These are phyloP conservation scores for Vaccinium darrowii DNA, from an alignment of 148 eudicot genomes.

Conservation along the genomic window DNA sequence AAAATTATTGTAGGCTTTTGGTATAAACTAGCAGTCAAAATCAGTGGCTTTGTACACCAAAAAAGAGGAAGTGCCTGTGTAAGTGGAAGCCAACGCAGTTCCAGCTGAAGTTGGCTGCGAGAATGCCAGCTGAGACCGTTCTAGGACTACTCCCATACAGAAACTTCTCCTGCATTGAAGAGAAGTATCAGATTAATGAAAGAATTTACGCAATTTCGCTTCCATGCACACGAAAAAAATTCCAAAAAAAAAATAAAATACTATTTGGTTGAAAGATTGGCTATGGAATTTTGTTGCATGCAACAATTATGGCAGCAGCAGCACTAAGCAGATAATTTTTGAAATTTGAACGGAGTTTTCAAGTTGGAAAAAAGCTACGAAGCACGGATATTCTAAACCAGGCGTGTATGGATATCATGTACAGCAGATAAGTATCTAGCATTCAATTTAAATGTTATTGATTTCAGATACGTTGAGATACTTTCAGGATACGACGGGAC, in stretches of 20 bases:
- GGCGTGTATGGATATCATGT: neutral
- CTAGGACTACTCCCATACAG: constrained; percentile 24
- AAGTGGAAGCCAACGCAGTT: constrained; percentile 44
- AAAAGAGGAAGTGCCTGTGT: constrained; percentile 42
- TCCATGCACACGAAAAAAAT: neutral
- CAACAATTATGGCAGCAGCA: too few relatives aligned
- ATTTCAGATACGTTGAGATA: neutral
- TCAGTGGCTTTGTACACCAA: constrained; percentile 51
- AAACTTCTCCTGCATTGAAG: constrained; percentile 52
- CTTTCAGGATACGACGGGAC: neutral
- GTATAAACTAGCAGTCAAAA: neutral
- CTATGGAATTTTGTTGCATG: neutral
- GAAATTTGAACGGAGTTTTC: neutral
- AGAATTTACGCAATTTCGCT: neutral
- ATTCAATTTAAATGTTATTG: neutral
- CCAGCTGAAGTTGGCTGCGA: constrained; percentile 63
- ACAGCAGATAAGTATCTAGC: neutral
- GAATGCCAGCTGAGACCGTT: constrained; percentile 47
- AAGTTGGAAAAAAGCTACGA: neutral
- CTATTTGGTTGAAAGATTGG: neutral
- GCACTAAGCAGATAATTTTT: neutral
- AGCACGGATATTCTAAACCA: neutral
- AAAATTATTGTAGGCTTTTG: neutral
- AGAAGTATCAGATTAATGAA: neutral
- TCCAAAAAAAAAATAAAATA: neutral